Base-by-base conservation (phyloP, 768 basidiomycete species). In the Coprinopsis marcescibilis region DNA sequence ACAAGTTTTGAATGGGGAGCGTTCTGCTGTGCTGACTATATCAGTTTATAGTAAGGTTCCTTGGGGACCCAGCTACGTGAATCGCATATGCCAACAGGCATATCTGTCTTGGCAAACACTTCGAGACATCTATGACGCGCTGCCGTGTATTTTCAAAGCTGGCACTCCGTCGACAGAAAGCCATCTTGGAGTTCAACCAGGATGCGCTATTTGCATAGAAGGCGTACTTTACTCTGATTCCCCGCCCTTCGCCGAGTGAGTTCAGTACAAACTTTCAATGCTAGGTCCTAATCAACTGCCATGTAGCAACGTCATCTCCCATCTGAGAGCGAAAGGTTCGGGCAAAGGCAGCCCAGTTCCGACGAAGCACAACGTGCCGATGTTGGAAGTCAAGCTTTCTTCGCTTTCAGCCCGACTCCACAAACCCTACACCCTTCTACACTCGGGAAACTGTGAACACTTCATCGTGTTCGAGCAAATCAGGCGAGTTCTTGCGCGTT, bases 391-490 rank as follows among this genome's bases (percentile, higher is more conserved):
- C 6, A 45, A 58, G 7, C 65, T 90, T 32, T 61, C 68, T 1
- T 73, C 78, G 1, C 71, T 91, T 19, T 64, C 69, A 3, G 61
- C 90, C 17, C 75, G 81, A 25, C 60, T 88, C 29, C 76, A 86
- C 53, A 73, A 84, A 55, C 90, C 90, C 0, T 91, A 92, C 53
- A 89, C 85, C 80, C 65, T 91, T 45, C 66, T 90, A 14, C 89
- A 92, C 56, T 74, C 76, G 45, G 89, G 89, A 26, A 83, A 78
- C 55, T 92, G 89, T 57, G 87, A 90, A 54, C 89, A 92, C 57
- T 86, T 82, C 59, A 53, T 89, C 17, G 75, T 84, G 17, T 52
- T 91, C 30, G 80, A 88, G 49, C 75, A 85, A 52, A 81, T 92
- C 50, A 74, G 90, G 89, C 78, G 55, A n/a, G n/a, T n/a, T n/a